Evolutionary conservation across 2,329 filamentous ascomycete species (phyloP).

Genomic region (Xylariaceae sp.): DNA sequence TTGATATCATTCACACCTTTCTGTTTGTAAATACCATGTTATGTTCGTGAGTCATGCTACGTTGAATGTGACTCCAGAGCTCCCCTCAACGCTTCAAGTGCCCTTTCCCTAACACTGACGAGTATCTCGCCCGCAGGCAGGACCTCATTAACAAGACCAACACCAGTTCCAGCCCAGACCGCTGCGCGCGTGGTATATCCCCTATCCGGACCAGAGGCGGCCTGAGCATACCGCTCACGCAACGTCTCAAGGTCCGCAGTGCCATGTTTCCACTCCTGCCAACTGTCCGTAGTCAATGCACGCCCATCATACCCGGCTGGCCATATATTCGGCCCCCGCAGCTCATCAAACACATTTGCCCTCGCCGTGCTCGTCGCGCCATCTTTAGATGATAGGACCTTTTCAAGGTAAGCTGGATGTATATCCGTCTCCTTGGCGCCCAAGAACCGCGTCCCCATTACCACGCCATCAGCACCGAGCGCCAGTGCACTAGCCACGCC

Average conservation of each 20-base stretch:
- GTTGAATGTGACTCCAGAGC: too few species aligned
- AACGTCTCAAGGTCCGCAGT: conserved; percentile 3
- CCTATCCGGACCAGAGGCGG: not conserved
- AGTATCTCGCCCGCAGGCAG: not conserved
- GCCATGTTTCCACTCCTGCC: not conserved
- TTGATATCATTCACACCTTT: too few species aligned
- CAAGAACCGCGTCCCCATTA: conserved; percentile 52
- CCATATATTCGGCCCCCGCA: conserved; percentile 44
- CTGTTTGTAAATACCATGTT: too few species aligned
- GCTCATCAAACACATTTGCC: conserved; percentile 44
- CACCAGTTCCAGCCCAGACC: conserved; percentile 9
- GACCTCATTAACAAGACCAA: conserved; percentile 8
- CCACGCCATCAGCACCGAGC: conserved; percentile 52
- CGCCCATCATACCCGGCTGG: conserved; percentile 34
- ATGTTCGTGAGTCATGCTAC: too few species aligned
- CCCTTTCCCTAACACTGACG: not conserved
- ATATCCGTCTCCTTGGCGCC: not conserved
- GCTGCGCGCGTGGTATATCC: conserved; percentile 1
- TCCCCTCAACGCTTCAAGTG: too few species aligned
- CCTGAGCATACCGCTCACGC: conserved; percentile 2
- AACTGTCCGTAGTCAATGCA: conserved; percentile 4
- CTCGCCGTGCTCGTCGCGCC: conserved; percentile 39
- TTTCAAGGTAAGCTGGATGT: not conserved
- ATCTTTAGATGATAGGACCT: conserved; percentile 32
- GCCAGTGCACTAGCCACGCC: conserved; percentile 48